phyloP scores from a whole-genome alignment of 768 basidiomycete species.

The Termitomyces sp. region DNA sequence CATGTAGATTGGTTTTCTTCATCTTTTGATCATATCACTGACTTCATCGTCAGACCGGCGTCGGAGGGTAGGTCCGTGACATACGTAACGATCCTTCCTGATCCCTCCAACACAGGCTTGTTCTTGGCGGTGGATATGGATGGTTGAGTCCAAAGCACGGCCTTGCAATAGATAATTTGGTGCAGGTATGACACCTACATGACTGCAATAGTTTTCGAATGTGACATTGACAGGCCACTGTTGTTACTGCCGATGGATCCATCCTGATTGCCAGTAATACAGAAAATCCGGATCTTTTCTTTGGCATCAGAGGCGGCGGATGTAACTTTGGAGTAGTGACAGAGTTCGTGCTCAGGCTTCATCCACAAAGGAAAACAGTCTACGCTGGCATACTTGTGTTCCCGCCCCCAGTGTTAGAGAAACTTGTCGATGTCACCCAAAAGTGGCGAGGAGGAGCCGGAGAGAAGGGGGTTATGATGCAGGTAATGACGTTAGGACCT shows the following conservation, averaged over 20 bases:
- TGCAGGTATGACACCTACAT: conserved; percentile 18
- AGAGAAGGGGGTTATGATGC: conserved; percentile 34
- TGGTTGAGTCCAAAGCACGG: conserved; percentile 42
- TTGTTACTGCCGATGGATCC: conserved; percentile 14
- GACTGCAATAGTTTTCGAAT: not conserved
- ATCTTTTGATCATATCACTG: not conserved
- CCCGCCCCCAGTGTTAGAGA: conserved; percentile 20
- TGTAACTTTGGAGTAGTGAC: conserved; percentile 53
- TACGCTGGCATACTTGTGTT: conserved; percentile 38
- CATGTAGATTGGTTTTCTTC: conserved; percentile 28
- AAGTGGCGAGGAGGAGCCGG: conserved; percentile 32
- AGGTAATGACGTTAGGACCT: conserved; percentile 28
- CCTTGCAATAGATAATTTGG: conserved; percentile 44
- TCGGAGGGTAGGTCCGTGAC: conserved; percentile 34
- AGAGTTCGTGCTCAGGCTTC: conserved; percentile 41
- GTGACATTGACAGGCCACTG: conserved; percentile 9
- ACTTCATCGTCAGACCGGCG: conserved; percentile 32
- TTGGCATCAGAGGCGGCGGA: conserved; percentile 47
- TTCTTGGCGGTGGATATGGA: conserved; percentile 54
- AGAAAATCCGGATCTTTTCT: conserved; percentile 43
- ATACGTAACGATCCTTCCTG: conserved; percentile 8
- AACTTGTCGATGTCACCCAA: conserved; percentile 22
- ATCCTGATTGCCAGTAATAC: conserved; percentile 20
- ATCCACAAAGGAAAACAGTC: conserved; percentile 42
- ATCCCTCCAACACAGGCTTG: conserved; percentile 25